phyloP scores from a whole-genome alignment of 2,329 filamentous ascomycete species.

The Sclerotinia nivalis region DNA sequence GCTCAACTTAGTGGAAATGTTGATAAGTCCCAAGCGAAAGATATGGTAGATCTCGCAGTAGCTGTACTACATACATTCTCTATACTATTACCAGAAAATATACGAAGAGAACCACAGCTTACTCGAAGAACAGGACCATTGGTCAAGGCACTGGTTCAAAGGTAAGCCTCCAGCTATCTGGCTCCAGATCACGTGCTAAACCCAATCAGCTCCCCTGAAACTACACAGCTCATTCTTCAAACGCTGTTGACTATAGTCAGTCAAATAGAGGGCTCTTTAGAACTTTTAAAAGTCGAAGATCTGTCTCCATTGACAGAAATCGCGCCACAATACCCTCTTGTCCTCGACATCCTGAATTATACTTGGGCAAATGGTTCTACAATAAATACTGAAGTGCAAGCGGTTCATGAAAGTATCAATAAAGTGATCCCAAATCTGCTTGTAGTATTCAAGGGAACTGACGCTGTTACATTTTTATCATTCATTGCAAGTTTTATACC shows the following conservation, averaged over 20 bases:
- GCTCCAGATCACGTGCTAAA: slow-evolving; percentile 25
- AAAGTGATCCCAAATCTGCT: slow-evolving; percentile 50
- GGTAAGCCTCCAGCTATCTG: slow-evolving; percentile 44
- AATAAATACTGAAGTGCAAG: slow-evolving; percentile 37
- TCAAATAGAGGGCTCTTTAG: slow-evolving; percentile 51
- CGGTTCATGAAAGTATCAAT: slow-evolving; percentile 49
- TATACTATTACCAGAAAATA: slow-evolving; percentile 54
- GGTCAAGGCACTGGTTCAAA: slow-evolving; percentile 54
- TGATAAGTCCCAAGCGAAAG: slow-evolving; percentile 49
- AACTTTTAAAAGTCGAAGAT: slow-evolving; percentile 52
- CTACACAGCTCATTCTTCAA: slow-evolving; percentile 55
- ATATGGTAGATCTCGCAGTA: slow-evolving; percentile 65
- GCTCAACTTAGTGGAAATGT: slow-evolving; percentile 49
- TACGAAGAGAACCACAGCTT: slow-evolving; percentile 49
- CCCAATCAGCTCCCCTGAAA: slow-evolving; percentile 51
- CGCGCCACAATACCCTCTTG: slow-evolving; percentile 54
- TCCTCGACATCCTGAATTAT: slow-evolving; percentile 56
- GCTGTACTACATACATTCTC: slow-evolving; percentile 64
- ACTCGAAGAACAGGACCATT: slow-evolving; percentile 55
- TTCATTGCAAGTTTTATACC: slow-evolving; percentile 57
- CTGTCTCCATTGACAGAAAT: slow-evolving; percentile 58
- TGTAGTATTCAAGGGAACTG: slow-evolving; percentile 57
- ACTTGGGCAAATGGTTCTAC: slow-evolving; percentile 56
- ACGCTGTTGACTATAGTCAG: slow-evolving; percentile 58
- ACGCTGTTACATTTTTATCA: slow-evolving; percentile 58